These are phyloP conservation scores for Clonostachys rhizophaga DNA, from an alignment of 2,329 filamentous ascomycete species.

Conservation along the genomic window DNA sequence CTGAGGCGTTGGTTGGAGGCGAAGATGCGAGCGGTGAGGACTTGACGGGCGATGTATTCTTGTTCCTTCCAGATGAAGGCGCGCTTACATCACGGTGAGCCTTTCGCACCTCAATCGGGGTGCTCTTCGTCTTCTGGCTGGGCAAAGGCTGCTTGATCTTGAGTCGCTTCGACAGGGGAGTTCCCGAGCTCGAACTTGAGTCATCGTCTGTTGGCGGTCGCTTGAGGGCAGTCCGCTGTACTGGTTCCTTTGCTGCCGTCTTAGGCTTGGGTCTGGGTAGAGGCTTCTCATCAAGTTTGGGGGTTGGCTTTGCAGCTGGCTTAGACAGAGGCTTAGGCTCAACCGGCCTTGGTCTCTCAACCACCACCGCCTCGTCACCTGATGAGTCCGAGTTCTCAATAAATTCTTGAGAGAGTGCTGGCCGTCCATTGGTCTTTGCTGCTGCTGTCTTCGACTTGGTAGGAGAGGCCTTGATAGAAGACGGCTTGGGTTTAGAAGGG, in stretches of 20 bases:
- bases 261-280: constrained; percentile 24
- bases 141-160: constrained; percentile 39
- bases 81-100: constrained; percentile 30
- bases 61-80: constrained; percentile 38
- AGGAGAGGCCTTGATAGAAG: constrained; percentile 23
- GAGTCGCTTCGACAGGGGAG: constrained; percentile 52
- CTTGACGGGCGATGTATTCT: constrained; percentile 54
- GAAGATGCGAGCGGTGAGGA: constrained; percentile 63
- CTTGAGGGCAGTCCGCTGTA: constrained; percentile 26
- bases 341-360: constrained; percentile 16
- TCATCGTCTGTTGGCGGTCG: constrained; percentile 47
- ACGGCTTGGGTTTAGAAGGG: constrained; percentile 21
- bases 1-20: constrained; percentile 61
- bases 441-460: constrained; percentile 31
- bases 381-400: constrained; percentile 52
- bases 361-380: constrained; percentile 32
- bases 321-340: constrained; percentile 9
- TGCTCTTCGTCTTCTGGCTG: neutral
- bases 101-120: constrained; percentile 12
- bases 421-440: constrained; percentile 30
- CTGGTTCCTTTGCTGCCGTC: constrained; percentile 13
- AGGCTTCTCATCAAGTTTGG: constrained; percentile 21
- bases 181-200: constrained; percentile 56
- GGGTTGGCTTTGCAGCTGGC: constrained; percentile 18
- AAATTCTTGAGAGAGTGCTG: constrained; percentile 49